Percentiles rank a stretch among this genome's conserved stretches.
Conservation (phyloP, 192 early-diverging fungal species). For the Rhizophagus clarus region DNA sequence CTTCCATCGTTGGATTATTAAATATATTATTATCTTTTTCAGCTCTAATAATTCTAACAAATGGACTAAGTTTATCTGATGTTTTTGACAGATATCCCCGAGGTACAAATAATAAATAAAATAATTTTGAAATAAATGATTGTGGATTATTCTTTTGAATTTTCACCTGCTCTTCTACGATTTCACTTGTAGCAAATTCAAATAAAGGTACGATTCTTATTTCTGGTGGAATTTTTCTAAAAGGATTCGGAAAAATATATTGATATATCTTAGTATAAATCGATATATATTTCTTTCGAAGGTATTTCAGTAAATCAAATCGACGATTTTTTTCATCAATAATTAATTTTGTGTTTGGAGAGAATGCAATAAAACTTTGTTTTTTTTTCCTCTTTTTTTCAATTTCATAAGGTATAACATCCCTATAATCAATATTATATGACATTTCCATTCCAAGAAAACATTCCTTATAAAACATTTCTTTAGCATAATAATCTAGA, state of each 20-base stretch:
- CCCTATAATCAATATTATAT: neutral
- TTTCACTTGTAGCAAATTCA: neutral
- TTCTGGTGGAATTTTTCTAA: neutral
- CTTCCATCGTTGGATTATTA: neutral
- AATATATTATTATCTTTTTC: neutral
- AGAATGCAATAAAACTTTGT: neutral
- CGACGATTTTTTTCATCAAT: neutral
- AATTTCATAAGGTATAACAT: neutral
- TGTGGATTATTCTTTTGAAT: neutral
- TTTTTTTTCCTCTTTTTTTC: neutral
- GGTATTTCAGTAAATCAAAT: neutral
- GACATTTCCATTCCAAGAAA: neutral
- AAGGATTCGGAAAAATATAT: neutral
- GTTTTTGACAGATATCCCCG: neutral
- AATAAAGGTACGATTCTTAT: neutral
- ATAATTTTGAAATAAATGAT: neutral
- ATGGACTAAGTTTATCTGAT: neutral
- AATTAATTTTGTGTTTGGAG: neutral
- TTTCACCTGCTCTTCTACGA: neutral
- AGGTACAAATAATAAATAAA: neutral
- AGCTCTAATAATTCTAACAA: neutral
- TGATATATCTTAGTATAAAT: neutral
- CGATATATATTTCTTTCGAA: neutral
- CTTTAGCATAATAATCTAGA: neutral
- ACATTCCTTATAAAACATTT: neutral